A percentile compares a stretch with the other conserved stretches of the same genome.
Evolutionary conservation across 176 grass and related monocot genomes (phyloP).

Genomic region (Saccharum spontaneum): DNA sequence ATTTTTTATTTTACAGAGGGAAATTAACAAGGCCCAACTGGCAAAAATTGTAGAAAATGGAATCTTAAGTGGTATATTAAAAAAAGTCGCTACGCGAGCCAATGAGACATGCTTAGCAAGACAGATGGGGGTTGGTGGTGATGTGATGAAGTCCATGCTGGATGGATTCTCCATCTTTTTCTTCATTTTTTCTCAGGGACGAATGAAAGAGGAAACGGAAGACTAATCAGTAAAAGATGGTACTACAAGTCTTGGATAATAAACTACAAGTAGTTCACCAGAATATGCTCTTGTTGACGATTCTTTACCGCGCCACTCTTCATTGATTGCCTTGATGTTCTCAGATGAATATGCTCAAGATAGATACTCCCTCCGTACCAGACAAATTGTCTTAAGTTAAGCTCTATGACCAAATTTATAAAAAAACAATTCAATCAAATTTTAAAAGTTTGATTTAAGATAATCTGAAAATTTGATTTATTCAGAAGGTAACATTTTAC

Average conservation of each 20-base stretch:
- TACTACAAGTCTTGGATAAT: not conserved
- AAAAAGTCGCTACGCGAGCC: not conserved
- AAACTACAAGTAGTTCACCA: not conserved
- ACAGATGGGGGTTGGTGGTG: slow-evolving; percentile 15
- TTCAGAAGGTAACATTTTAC: too few relatives aligned
- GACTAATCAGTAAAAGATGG: not conserved
- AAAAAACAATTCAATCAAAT: too few relatives aligned
- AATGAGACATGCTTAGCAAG: not conserved
- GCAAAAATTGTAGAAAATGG: not conserved
- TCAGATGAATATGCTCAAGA: too few relatives aligned
- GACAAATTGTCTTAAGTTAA: too few relatives aligned
- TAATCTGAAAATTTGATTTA: too few relatives aligned
- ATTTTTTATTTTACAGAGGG: too few relatives aligned
- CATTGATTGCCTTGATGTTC: not conserved
- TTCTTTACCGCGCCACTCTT: not conserved
- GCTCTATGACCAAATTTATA: too few relatives aligned
- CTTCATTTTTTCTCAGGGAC: not conserved
- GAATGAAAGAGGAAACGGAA: not conserved
- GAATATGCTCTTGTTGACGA: not conserved
- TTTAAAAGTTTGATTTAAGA: too few relatives aligned
- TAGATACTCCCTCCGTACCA: too few relatives aligned
- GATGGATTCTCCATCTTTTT: not conserved
- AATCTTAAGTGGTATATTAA: not conserved
- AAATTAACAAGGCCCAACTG: not conserved
- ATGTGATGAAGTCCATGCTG: not conserved